A percentile compares a stretch with the other conserved stretches of the same genome.
These are phyloP conservation scores for Eurotiales sp. DNA, from an alignment of 2,329 filamentous ascomycete genomes.

Conservation along the genomic window DNA sequence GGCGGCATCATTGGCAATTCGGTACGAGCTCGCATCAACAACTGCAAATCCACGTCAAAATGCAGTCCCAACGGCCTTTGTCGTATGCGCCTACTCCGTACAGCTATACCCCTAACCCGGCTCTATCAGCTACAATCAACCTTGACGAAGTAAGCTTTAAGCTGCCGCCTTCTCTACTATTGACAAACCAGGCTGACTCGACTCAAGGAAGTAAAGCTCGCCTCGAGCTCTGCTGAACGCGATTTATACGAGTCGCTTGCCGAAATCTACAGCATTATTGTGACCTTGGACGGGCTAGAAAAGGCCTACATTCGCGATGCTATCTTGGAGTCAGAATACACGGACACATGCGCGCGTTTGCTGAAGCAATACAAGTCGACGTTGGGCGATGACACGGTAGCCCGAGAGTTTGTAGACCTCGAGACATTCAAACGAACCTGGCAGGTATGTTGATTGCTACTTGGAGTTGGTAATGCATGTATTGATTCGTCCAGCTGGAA, in stretches of 20 bases:
- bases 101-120: conserved; percentile 82
- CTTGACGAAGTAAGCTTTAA: conserved; percentile 71
- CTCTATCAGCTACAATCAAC: conserved; percentile 83
- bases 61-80: conserved; percentile 54
- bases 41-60: conserved; percentile 15
- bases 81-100: conserved; percentile 86
- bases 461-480: conserved; percentile 1
- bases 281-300: conserved; percentile 91
- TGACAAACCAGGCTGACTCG: conserved; percentile 19
- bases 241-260: conserved; percentile 94
- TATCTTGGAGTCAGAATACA: conserved; percentile 86
- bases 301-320: conserved; percentile 97
- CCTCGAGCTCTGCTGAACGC: conserved; percentile 79
- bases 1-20: not conserved
- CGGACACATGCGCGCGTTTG: conserved; percentile 89
- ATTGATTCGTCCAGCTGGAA: conserved; percentile 63
- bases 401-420: conserved; percentile 78
- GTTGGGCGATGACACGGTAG: conserved; percentile 83
- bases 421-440: conserved; percentile 89
- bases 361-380: conserved; percentile 97
- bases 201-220: conserved; percentile 81
- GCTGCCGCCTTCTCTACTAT: conserved; percentile 5
- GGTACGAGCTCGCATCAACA: not conserved
- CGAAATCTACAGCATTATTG: conserved; percentile 95
- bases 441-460: conserved; percentile 61